A percentile compares a stretch with the other conserved stretches of the same genome.
Evolutionary conservation across 202 grass and related monocot species (phyloP).

Genomic region (Eragrostis tef): DNA sequence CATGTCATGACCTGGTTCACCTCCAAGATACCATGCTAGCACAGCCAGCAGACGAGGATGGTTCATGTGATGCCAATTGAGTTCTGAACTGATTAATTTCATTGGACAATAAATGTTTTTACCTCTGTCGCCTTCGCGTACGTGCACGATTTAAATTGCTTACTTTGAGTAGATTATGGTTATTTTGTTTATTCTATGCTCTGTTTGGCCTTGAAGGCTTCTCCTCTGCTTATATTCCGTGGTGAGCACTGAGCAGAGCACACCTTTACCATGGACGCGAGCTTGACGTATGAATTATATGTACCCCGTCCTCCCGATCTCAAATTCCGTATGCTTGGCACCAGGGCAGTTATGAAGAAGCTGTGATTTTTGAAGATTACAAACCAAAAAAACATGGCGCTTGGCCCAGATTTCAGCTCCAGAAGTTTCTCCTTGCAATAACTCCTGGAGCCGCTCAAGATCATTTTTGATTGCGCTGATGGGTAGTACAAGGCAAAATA

Average conservation of each 20-base stretch:
- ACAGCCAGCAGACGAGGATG: neutral
- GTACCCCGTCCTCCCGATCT: neutral
- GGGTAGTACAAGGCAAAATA: too few species aligned
- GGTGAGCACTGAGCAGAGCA: neutral
- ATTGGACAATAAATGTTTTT: neutral
- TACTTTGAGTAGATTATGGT: neutral
- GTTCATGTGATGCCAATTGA: neutral
- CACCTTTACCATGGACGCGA: neutral
- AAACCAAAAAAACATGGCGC: too few species aligned
- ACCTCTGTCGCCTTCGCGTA: neutral
- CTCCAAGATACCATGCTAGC: conserved; percentile 65
- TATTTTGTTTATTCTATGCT: neutral
- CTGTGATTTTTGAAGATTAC: too few species aligned
- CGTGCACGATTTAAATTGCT: neutral
- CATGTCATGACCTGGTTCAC: conserved; percentile 93
- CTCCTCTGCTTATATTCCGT: neutral
- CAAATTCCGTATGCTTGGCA: neutral
- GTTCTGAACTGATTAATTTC: neutral
- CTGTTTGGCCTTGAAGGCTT: neutral
- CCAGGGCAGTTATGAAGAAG: neutral
- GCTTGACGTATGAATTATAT: too few species aligned
- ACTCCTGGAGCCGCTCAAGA: too few species aligned
- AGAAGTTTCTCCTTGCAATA: too few species aligned
- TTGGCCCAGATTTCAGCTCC: too few species aligned
- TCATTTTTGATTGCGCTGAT: too few species aligned